phyloP scores from a whole-genome alignment of 345 rosid species.

The Syzygium oleosum region DNA sequence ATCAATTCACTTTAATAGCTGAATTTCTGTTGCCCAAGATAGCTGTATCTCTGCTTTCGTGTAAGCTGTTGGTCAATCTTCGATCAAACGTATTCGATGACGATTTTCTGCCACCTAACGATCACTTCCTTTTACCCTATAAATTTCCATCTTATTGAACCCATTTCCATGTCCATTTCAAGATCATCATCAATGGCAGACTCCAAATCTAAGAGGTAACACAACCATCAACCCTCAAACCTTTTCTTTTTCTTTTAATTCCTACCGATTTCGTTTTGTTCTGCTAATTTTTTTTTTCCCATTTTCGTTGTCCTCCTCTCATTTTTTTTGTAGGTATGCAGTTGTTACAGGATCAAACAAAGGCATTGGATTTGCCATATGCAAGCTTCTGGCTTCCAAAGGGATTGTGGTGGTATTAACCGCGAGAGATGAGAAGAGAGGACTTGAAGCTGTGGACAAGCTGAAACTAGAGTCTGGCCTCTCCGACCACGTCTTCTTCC shows the following conservation, averaged over 20 bases:
- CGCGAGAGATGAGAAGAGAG: slow-evolving; percentile 17
- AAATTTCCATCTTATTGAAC: not conserved
- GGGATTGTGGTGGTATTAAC: slow-evolving; percentile 2
- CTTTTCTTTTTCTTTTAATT: not conserved
- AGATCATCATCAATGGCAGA: not conserved
- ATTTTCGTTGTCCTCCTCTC: not conserved
- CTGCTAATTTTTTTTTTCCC: not conserved
- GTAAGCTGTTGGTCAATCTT: not conserved
- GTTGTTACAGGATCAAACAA: not conserved
- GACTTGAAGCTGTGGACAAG: slow-evolving; percentile 25
- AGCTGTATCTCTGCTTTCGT: not conserved
- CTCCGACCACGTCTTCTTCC: slow-evolving; percentile 18
- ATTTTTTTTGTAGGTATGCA: too few species aligned
- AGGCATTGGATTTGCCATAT: not conserved
- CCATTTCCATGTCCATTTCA: not conserved
- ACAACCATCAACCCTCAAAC: not conserved
- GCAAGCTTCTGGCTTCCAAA: slow-evolving; percentile 14
- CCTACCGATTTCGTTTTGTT: not conserved
- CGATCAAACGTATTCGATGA: not conserved
- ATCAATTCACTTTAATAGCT: too few species aligned
- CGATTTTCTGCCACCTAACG: not conserved
- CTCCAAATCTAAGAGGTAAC: not conserved
- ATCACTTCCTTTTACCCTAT: not conserved
- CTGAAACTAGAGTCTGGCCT: slow-evolving; percentile 10
- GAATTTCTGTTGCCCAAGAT: too few species aligned